Base-by-base conservation (phyloP, 805 yeast genomes). In the Candida piceae region DNA sequence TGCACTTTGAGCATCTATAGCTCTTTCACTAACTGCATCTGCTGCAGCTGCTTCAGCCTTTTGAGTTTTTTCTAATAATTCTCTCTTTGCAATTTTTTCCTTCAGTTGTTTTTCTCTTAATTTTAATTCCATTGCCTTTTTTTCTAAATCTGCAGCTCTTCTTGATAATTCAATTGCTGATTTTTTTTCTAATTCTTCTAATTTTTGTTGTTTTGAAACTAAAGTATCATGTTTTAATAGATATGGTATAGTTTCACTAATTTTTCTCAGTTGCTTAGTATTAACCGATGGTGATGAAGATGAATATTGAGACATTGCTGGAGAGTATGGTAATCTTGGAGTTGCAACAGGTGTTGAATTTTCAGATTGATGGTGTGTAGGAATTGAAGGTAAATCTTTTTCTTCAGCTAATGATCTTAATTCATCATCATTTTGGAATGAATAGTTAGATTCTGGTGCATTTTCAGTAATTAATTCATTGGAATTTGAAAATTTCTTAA, bases 211-310 rank as follows among this genome's bases (percentile, higher is more conserved):
- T 58, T 84, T 79, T 35, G 82, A 80, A 46, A 78, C 62, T 39
- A 84, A 72, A 39, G 82, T 72, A 58, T 84, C 90, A 57, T 84
- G 90, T 55, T 85, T 74, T 44, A 84, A 64, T 23, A 83, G 81
- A 49, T 84, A 84, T n/a, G 94, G 94, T 17, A 84, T 85, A 1
- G 93, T 84, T 53, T 83, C 90, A 29, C 88, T 80, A 38, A 84
- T 78, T 53, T 80, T 84, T 54, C 94, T 70, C 46, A 84, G 64
- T 59, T 82, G 84, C 46, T 70, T 70, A 45, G 85, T 73, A 35
- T 72, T 72, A 29, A 55, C 52, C 17, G 49, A 43, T 11, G 62
- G 61, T 17, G 29, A 26, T 7, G 57, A 48, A 10, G 46, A 42
- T 9, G 54, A 50, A 31, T 42, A 44, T 32, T 44, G 48, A 16